phyloP scores from a whole-genome alignment of 257 asterid genomes.

The Fraxinus excelsior region DNA sequence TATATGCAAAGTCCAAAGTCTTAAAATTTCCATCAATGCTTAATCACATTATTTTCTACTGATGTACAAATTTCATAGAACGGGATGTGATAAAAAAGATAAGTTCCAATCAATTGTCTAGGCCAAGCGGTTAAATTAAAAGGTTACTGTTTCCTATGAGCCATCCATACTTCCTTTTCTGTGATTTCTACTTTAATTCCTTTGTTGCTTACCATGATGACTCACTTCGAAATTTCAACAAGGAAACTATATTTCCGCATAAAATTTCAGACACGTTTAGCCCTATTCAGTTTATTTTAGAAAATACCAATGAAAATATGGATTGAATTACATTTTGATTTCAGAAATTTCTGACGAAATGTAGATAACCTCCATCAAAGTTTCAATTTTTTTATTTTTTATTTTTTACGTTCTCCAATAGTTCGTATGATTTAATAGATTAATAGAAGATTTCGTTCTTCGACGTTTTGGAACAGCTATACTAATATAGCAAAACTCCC shows the following conservation, averaged over 20 bases:
- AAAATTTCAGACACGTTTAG: not conserved
- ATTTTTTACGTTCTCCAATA: not conserved
- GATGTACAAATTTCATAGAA: not conserved
- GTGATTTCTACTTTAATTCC: not conserved
- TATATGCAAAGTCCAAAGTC: not conserved
- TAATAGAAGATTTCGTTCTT: not conserved
- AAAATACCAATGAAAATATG: not conserved
- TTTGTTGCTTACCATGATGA: not conserved
- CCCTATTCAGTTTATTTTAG: not conserved
- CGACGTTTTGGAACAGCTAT: not conserved
- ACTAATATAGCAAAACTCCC: not conserved
- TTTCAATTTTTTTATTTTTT: not conserved
- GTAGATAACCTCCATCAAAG: not conserved
- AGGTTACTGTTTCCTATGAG: not conserved
- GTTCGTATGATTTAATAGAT: not conserved
- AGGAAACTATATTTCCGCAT: not conserved
- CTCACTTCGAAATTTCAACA: not conserved
- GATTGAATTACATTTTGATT: not conserved
- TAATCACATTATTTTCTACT: not conserved
- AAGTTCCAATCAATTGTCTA: not conserved
- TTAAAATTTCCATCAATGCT: not conserved
- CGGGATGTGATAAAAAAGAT: not conserved
- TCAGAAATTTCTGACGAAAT: not conserved
- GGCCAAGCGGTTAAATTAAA: not conserved
- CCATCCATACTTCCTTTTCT: not conserved